phyloP scores from a whole-genome alignment of 2,329 filamentous ascomycete genomes.

The Colletotrichum sp. region DNA sequence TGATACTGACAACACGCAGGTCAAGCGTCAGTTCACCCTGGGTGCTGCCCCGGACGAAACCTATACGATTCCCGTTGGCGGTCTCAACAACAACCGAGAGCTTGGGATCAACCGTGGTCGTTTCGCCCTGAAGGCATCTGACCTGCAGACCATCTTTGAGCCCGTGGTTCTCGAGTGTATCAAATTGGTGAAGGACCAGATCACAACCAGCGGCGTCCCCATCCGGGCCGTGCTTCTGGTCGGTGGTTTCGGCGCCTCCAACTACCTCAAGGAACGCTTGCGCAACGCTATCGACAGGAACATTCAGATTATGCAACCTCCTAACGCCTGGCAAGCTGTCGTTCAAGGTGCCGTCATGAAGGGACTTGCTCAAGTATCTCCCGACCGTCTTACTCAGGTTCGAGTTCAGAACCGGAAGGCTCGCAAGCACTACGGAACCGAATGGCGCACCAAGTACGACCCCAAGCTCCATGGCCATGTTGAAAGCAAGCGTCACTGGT shows the following conservation, averaged over 20 bases:
- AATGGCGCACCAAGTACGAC: slow-evolving; percentile 81
- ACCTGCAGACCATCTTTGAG: slow-evolving; percentile 47
- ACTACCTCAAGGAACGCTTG: slow-evolving; percentile 48
- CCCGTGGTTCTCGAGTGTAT: slow-evolving; percentile 49
- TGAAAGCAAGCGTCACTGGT: slow-evolving; percentile 38
- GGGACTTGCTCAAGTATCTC: slow-evolving; percentile 42
- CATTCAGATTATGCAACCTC: slow-evolving; percentile 51
- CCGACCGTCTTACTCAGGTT: slow-evolving; percentile 39
- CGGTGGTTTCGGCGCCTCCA: slow-evolving; percentile 52
- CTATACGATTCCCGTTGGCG: slow-evolving; percentile 40
- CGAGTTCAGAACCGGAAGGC: slow-evolving; percentile 61
- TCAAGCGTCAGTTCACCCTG: slow-evolving; percentile 34
- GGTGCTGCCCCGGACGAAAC: slow-evolving; percentile 38
- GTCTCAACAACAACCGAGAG: slow-evolving; percentile 39
- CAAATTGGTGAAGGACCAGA: slow-evolving; percentile 47
- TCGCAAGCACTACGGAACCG: slow-evolving; percentile 80
- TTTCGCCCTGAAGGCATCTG: slow-evolving; percentile 40
- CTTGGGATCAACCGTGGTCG: slow-evolving; percentile 42
- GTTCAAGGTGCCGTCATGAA: slow-evolving; percentile 58
- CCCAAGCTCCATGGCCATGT: slow-evolving; percentile 67
- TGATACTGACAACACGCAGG: slow-evolving; percentile 31
- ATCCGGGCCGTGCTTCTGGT: slow-evolving; percentile 53
- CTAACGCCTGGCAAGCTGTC: slow-evolving; percentile 54
- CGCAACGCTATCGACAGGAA: slow-evolving; percentile 35
- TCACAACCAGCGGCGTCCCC: slow-evolving; percentile 43